Percentiles rank a stretch among this genome's conserved stretches.
These are phyloP conservation scores for Alternaria sp. DNA, from an alignment of 2,329 filamentous ascomycete species.

Conservation along the genomic window DNA sequence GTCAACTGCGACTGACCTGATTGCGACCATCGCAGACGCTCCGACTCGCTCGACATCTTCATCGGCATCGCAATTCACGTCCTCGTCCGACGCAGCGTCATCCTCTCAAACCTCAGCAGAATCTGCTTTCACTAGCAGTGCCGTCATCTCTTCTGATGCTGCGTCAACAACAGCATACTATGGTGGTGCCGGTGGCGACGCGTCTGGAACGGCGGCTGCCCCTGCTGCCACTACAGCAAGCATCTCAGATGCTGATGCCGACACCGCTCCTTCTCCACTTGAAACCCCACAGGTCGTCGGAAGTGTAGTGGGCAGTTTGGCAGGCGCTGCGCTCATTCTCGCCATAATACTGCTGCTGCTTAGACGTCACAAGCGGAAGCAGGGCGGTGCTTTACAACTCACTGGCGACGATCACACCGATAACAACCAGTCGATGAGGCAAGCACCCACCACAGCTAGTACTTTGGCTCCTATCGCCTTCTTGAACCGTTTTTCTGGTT, in stretches of 20 bases:
- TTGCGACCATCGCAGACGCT: slow-evolving; percentile 3
- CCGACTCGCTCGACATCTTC: slow-evolving; percentile 17
- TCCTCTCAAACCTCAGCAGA: slow-evolving; percentile 18
- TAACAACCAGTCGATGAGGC: slow-evolving; percentile 47
- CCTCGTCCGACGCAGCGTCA: slow-evolving; percentile 16
- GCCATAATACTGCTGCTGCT: slow-evolving; percentile 60
- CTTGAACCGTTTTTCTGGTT: slow-evolving; percentile 48
- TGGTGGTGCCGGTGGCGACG: slow-evolving; percentile 19
- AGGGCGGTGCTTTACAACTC: slow-evolving; percentile 39
- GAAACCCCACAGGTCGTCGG: slow-evolving; percentile 64
- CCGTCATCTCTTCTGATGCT: slow-evolving; percentile 20
- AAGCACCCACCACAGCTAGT: slow-evolving; percentile 46
- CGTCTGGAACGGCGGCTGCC: slow-evolving; percentile 23
- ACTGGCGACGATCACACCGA: slow-evolving; percentile 35
- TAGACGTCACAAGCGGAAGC: slow-evolving; percentile 56
- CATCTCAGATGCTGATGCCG: slow-evolving; percentile 9
- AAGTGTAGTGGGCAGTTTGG: slow-evolving; percentile 67
- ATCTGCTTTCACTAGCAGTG: slow-evolving; percentile 11
- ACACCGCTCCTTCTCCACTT: slow-evolving; percentile 35
- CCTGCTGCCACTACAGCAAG: slow-evolving; percentile 20
- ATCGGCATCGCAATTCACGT: slow-evolving; percentile 10
- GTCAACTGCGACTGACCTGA: not conserved
- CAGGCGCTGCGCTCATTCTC: slow-evolving; percentile 61
- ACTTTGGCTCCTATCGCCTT: slow-evolving; percentile 48
- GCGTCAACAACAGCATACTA: slow-evolving; percentile 13